phyloP scores from a whole-genome alignment of 1,284 basidiomycete genomes.

The Cerioporus squamosus region DNA sequence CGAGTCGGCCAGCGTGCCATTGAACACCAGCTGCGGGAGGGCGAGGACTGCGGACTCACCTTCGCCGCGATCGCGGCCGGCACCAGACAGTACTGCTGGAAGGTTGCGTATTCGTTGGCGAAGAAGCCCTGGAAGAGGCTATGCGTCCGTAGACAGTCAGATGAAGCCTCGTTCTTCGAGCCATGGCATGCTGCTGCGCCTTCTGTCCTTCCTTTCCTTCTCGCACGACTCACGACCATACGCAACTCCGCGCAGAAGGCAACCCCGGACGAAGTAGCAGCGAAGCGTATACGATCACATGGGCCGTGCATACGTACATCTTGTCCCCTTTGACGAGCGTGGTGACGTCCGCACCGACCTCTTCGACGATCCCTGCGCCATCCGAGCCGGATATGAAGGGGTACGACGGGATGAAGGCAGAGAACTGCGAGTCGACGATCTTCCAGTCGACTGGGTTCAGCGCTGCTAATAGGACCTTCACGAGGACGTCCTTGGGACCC shows the following conservation, averaged over 20 bases:
- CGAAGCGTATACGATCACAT: slow-evolving; percentile 36
- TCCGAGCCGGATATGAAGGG: slow-evolving; percentile 61
- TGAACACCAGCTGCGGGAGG: too few relatives aligned
- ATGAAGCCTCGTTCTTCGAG: too few relatives aligned
- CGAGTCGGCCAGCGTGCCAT: too few relatives aligned
- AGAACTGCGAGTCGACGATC: slow-evolving; percentile 33
- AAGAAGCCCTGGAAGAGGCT: slow-evolving; percentile 21
- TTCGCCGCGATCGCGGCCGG: slow-evolving; percentile 31
- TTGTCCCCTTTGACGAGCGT: slow-evolving; percentile 56
- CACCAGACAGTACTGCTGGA: slow-evolving; percentile 38
- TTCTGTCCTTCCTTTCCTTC: slow-evolving; percentile 19
- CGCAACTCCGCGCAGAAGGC: slow-evolving; percentile 11
- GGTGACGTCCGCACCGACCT: slow-evolving; percentile 57
- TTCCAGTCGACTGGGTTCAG: slow-evolving; percentile 49
- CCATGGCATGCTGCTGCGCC: slow-evolving; percentile 9
- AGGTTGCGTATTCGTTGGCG: slow-evolving; percentile 24
- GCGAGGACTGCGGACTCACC: slow-evolving; percentile 21
- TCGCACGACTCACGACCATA: too few relatives aligned
- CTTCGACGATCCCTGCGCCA: slow-evolving; percentile 58
- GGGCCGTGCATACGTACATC: slow-evolving; percentile 1
- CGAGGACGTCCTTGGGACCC: slow-evolving; percentile 44
- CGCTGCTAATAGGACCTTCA: slow-evolving; percentile 43
- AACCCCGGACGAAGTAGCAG: slow-evolving; percentile 7
- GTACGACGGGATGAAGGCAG: slow-evolving; percentile 36
- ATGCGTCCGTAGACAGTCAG: too few relatives aligned